A percentile compares a stretch with the other conserved stretches of the same genome.
These are phyloP conservation scores for Hawksworthiomyces lignivorus DNA, from an alignment of 2,329 filamentous ascomycete genomes.

Conservation along the genomic window DNA sequence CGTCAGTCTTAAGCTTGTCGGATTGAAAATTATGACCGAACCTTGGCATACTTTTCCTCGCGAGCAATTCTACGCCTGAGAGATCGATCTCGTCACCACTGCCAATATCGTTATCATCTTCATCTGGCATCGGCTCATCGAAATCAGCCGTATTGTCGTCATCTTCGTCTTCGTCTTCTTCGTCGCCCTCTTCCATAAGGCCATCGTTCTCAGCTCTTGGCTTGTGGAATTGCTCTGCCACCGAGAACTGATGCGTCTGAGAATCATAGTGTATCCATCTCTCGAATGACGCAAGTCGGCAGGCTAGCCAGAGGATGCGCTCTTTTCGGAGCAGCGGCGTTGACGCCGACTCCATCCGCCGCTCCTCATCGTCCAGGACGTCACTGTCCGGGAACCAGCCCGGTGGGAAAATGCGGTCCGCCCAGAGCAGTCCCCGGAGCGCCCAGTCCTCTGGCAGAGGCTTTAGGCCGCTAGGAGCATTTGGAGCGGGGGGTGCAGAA, in stretches of 20 bases:
- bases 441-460: constrained; percentile 64
- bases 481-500: constrained; percentile 7
- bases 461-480: constrained; percentile 35
- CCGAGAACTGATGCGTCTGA: constrained; percentile 29
- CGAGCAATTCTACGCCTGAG: too few species aligned
- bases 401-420: constrained; percentile 48
- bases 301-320: constrained; percentile 51
- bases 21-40: too few species aligned
- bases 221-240: constrained; percentile 14
- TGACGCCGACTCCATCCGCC: constrained; percentile 53
- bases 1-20: too few species aligned
- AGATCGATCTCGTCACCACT: too few species aligned
- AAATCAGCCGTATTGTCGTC: too few species aligned
- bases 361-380: constrained; percentile 59
- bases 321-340: constrained; percentile 51
- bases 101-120: too few species aligned
- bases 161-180: too few species aligned
- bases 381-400: constrained; percentile 49
- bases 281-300: constrained; percentile 33
- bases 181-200: too few species aligned
- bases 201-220: too few species aligned
- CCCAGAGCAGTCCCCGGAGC: constrained; percentile 56
- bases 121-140: too few species aligned
- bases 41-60: too few species aligned
- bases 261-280: constrained; percentile 41